Percentiles rank a stretch among this genome's conserved stretches.
phyloP scores from a whole-genome alignment of 345 rosid species.

The Draba incana region DNA sequence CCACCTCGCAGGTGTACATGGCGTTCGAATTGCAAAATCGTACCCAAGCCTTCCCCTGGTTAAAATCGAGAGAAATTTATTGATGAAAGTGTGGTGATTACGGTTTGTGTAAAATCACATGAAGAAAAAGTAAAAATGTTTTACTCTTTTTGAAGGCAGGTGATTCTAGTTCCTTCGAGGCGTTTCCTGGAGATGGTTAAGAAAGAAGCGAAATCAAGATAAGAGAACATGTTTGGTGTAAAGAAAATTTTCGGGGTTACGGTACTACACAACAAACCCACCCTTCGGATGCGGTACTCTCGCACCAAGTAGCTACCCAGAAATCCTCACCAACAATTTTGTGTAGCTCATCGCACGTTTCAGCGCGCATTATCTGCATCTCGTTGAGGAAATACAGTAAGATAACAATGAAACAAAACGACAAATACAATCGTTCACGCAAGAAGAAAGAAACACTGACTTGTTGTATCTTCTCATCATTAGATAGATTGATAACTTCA shows the following conservation, averaged over 20 bases:
- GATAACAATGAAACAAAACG: constrained; percentile 12
- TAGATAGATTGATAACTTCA: constrained; percentile 59
- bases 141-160: constrained; percentile 65
- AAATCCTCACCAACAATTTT: constrained; percentile 87
- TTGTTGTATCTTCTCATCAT: constrained; percentile 65
- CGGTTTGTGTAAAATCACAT: background rate
- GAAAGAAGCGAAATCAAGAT: constrained; percentile 24
- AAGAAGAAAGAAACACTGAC: constrained; percentile 50
- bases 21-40: constrained; percentile 91
- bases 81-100: background rate
- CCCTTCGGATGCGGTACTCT: constrained; percentile 84
- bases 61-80: constrained; percentile 8
- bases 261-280: constrained; percentile 38
- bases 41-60: constrained; percentile 69
- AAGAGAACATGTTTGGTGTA: constrained; percentile 23
- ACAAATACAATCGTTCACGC: constrained; percentile 17
- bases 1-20: constrained; percentile 95
- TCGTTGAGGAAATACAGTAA: background rate
- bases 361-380: constrained; percentile 72
- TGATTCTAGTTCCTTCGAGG: constrained; percentile 94
- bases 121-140: constrained; percentile 11
- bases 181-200: constrained; percentile 68
- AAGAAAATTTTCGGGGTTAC: constrained; percentile 23
- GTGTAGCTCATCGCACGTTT: constrained; percentile 79
- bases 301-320: constrained; percentile 96